Conservation (phyloP, 2,329 filamentous ascomycete species). For the Curvularia eragrostidis region DNA sequence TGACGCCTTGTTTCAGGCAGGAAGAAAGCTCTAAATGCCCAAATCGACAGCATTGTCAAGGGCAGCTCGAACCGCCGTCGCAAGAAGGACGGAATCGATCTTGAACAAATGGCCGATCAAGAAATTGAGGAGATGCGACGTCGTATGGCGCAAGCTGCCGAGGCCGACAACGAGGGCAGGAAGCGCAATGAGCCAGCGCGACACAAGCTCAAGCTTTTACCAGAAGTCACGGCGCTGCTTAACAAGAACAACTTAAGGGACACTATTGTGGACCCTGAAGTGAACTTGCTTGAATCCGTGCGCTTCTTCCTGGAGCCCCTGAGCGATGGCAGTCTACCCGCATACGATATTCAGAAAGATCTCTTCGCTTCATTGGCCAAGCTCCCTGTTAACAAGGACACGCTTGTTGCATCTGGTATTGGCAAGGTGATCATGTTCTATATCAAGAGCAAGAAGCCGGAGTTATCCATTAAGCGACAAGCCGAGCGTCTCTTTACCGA, state of each 20-base stretch:
- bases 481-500: slow-evolving; percentile 92
- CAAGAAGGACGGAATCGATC: slow-evolving; percentile 89
- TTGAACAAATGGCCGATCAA: slow-evolving; percentile 88
- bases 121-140: slow-evolving; percentile 87
- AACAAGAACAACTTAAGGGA: slow-evolving; percentile 88
- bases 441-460: slow-evolving; percentile 90
- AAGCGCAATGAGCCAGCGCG: slow-evolving; percentile 80
- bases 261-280: slow-evolving; percentile 89
- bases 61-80: slow-evolving; percentile 74
- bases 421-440: slow-evolving; percentile 98
- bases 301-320: slow-evolving; percentile 97
- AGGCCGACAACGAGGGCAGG: slow-evolving; percentile 83
- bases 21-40: slow-evolving; percentile 80
- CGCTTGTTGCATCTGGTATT: slow-evolving; percentile 87
- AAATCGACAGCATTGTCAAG: slow-evolving; percentile 88
- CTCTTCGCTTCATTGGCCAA: slow-evolving; percentile 81
- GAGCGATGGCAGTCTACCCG: slow-evolving; percentile 90
- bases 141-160: slow-evolving; percentile 88
- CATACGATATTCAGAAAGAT: slow-evolving; percentile 97
- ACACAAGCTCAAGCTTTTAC: slow-evolving; percentile 92
- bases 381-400: slow-evolving; percentile 89
- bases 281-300: slow-evolving; percentile 91
- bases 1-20: slow-evolving; percentile 57
- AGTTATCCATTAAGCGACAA: slow-evolving; percentile 88
- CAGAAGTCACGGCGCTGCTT: slow-evolving; percentile 84